Percentiles rank a stretch among this genome's conserved stretches.
phyloP scores from a whole-genome alignment of 1,284 basidiomycete genomes.

The Crepidotus sp. region DNA sequence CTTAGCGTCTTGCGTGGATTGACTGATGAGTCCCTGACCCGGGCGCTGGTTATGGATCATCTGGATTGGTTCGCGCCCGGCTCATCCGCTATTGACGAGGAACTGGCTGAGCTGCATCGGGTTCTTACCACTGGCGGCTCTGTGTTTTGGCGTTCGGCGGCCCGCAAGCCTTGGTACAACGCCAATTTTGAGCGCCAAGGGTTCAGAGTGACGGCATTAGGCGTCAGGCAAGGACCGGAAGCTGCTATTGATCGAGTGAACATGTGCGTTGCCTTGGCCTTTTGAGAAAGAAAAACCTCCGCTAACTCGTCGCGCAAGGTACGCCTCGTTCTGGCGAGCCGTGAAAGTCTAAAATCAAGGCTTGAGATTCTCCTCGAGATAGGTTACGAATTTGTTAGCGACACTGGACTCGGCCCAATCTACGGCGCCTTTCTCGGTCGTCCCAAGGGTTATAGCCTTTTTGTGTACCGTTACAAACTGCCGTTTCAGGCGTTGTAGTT shows the following conservation, averaged over 20 bases:
- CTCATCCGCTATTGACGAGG: slow-evolving; percentile 50
- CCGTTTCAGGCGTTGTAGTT: slow-evolving; percentile 79
- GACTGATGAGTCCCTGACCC: slow-evolving; percentile 45
- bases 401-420: slow-evolving; percentile 73
- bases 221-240: slow-evolving; percentile 10
- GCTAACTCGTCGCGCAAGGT: slow-evolving; percentile 18
- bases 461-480: slow-evolving; percentile 84
- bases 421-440: slow-evolving; percentile 69
- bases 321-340: slow-evolving; percentile 25
- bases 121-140: slow-evolving; percentile 56
- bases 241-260: slow-evolving; percentile 16
- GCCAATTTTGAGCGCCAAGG: slow-evolving; percentile 18
- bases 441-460: slow-evolving; percentile 78
- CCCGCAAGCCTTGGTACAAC: slow-evolving; percentile 68
- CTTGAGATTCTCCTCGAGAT: slow-evolving; percentile 68
- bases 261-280: slow-evolving; percentile 12
- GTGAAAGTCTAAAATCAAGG: slow-evolving; percentile 26
- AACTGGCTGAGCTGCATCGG: slow-evolving; percentile 53
- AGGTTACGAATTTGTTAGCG: slow-evolving; percentile 65
- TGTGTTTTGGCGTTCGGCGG: slow-evolving; percentile 67
- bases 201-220: slow-evolving; percentile 14
- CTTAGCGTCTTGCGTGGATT: slow-evolving; percentile 52
- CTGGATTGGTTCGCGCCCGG: slow-evolving; percentile 69
- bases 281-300: background rate
- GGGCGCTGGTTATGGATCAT: slow-evolving; percentile 74